Conservation (phyloP, 2,329 filamentous ascomycete species). For the Fusarium zealandicum region DNA sequence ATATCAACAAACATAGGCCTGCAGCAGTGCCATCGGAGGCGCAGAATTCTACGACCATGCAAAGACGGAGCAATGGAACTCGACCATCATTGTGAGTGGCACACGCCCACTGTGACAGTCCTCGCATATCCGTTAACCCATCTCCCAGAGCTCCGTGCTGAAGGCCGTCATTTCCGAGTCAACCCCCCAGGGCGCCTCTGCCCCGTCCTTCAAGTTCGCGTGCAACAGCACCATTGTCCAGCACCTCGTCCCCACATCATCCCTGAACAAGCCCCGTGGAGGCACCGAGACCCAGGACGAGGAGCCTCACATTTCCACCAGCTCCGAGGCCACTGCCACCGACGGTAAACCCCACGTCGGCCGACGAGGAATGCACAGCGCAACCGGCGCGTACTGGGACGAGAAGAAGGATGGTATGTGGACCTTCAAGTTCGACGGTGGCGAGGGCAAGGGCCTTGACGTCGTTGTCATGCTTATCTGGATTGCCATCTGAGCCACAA, state of each 20-base stretch:
- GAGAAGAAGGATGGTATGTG: slow-evolving; percentile 90
- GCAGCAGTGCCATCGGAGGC: slow-evolving; percentile 76
- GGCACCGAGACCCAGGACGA: slow-evolving; percentile 57
- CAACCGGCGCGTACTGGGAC: slow-evolving; percentile 87
- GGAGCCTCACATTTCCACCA: slow-evolving; percentile 63
- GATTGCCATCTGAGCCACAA: slow-evolving; percentile 66
- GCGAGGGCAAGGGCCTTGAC: slow-evolving; percentile 71
- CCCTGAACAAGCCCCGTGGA: slow-evolving; percentile 65
- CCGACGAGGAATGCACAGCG: slow-evolving; percentile 88
- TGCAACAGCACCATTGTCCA: slow-evolving; percentile 99
- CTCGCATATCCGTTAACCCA: slow-evolving; percentile 21
- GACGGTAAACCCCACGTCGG: slow-evolving; percentile 77
- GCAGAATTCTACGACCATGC: slow-evolving; percentile 86
- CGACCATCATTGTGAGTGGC: slow-evolving; percentile 79
- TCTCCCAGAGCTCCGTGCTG: slow-evolving; percentile 74
- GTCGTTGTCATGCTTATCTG: slow-evolving; percentile 79
- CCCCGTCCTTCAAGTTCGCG: slow-evolving; percentile 86
- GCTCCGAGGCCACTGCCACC: slow-evolving; percentile 62
- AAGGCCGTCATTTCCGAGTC: slow-evolving; percentile 80
- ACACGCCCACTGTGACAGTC: slow-evolving; percentile 2
- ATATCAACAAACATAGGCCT: slow-evolving; percentile 66
- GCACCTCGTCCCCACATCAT: slow-evolving; percentile 76
- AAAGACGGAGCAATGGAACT: slow-evolving; percentile 88
- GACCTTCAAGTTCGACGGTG: slow-evolving; percentile 83
- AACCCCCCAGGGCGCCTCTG: slow-evolving; percentile 61